These are phyloP conservation scores for Coemansia sp. DNA, from an alignment of 192 early-diverging fungal species.

Conservation along the genomic window DNA sequence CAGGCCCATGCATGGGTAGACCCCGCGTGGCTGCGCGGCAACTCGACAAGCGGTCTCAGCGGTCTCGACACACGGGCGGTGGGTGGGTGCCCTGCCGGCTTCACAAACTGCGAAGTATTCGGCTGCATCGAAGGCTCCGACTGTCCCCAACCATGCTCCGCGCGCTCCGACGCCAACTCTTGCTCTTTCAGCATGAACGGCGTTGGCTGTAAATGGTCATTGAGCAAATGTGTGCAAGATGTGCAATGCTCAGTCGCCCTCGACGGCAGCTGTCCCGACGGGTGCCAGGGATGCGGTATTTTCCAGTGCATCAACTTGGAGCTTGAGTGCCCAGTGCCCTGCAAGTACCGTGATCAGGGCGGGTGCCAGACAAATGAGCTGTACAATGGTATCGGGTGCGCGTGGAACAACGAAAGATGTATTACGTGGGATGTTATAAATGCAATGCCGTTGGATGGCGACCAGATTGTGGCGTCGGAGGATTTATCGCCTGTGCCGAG, in stretches of 20 bases:
- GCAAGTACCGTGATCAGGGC: slow-evolving; percentile 8
- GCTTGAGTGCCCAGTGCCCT: slow-evolving; percentile 29
- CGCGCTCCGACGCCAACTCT: slow-evolving; percentile 6
- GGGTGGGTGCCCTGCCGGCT: slow-evolving; percentile 22
- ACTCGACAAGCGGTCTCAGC: neutral
- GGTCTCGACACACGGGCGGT: slow-evolving; percentile 2
- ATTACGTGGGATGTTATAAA: slow-evolving; percentile 24
- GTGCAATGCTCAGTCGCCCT: slow-evolving; percentile 18
- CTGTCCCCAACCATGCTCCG: slow-evolving; percentile 24
- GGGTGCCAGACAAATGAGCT: slow-evolving; percentile 18
- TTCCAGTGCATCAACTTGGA: slow-evolving; percentile 37
- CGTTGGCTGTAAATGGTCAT: slow-evolving; percentile 33
- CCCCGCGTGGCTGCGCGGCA: neutral
- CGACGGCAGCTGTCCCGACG: slow-evolving; percentile 23
- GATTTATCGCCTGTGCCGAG: slow-evolving; percentile 12
- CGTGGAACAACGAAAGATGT: slow-evolving; percentile 29
- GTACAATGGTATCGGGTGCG: slow-evolving; percentile 31
- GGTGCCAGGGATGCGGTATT: slow-evolving; percentile 30
- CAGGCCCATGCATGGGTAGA: neutral
- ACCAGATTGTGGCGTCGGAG: slow-evolving; percentile 5
- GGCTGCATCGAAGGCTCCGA: slow-evolving; percentile 33
- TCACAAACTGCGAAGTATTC: slow-evolving; percentile 26
- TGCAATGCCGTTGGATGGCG: slow-evolving; percentile 11
- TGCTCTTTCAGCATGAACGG: slow-evolving; percentile 43
- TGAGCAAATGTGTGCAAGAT: slow-evolving; percentile 34